These are phyloP conservation scores for Aspergillus cavernicola DNA, from an alignment of 495 filamentous ascomycete genomes.

Conservation along the genomic window DNA sequence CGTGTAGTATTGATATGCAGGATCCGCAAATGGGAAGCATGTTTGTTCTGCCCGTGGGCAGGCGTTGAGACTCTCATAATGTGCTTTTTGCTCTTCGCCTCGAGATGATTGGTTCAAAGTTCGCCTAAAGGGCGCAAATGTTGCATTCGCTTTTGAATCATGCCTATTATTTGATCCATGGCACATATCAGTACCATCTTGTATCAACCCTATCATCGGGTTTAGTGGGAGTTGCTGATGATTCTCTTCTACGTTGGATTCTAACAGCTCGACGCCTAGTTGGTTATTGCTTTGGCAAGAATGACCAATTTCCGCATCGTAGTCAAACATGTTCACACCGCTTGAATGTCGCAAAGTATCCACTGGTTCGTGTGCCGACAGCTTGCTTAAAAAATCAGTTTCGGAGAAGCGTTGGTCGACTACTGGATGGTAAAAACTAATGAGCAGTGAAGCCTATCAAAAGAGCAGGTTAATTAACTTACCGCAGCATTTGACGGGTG, in stretches of 20 bases:
- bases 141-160: background rate
- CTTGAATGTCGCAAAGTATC: background rate
- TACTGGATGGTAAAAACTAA: slow-evolving; percentile 34
- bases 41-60: background rate
- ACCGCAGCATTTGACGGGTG: slow-evolving; percentile 46
- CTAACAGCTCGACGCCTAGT: background rate
- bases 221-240: background rate
- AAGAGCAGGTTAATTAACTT: slow-evolving; percentile 26
- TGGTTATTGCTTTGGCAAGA: background rate
- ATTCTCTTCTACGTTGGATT: background rate
- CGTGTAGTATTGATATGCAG: slow-evolving; percentile 12
- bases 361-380: background rate
- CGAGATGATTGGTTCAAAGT: background rate
- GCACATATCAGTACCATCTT: background rate
- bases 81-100: background rate
- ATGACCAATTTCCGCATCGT: background rate
- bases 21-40: background rate
- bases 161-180: background rate
- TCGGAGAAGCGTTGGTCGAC: slow-evolving; percentile 66
- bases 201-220: background rate
- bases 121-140: background rate
- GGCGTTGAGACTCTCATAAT: too few species aligned
- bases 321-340: background rate
- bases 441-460: slow-evolving; percentile 10
- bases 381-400: slow-evolving; percentile 54